These are phyloP conservation scores for Ambrosia artemisiifolia DNA, from an alignment of 129 eudicot species.

Conservation along the genomic window DNA sequence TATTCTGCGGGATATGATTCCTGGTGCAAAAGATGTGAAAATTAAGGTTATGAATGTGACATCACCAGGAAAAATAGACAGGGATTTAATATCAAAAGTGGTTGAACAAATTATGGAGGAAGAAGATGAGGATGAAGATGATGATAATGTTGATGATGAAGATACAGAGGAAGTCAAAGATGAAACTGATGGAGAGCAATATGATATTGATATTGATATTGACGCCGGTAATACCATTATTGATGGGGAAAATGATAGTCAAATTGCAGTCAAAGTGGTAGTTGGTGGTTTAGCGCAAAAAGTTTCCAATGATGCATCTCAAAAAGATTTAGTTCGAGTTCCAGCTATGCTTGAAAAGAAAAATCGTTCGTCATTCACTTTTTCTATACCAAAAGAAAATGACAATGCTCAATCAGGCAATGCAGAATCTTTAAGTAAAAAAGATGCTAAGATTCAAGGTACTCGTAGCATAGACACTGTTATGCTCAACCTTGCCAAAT, in stretches of 20 bases:
- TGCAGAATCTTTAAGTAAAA: conserved; percentile 35
- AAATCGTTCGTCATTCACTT: conserved; percentile 60
- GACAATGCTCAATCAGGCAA: conserved; percentile 31
- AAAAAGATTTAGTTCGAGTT: conserved; percentile 59
- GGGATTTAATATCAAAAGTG: conserved; percentile 56
- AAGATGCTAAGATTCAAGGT: conserved; percentile 41
- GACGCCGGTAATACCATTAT: conserved; percentile 39
- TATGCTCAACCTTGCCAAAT: conserved; percentile 67
- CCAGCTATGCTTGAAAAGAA: conserved; percentile 82
- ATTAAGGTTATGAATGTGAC: conserved; percentile 84
- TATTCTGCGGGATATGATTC: conserved; percentile 64
- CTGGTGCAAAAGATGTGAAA: conserved; percentile 57
- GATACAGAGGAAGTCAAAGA: conserved; percentile 53
- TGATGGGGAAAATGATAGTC: conserved; percentile 51
- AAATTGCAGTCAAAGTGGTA: conserved; percentile 57
- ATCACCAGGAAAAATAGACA: conserved; percentile 53
- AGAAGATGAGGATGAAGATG: conserved; percentile 61
- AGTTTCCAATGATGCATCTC: conserved; percentile 31
- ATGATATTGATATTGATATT: conserved; percentile 49
- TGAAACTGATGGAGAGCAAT: conserved; percentile 55
- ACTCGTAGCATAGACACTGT: conserved; percentile 55
- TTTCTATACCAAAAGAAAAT: conserved; percentile 57
- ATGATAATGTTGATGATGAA: conserved; percentile 47
- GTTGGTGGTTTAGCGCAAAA: conserved; percentile 50
- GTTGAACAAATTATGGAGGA: conserved; percentile 73